Evolutionary conservation across 2,329 filamentous ascomycete genomes (phyloP), one percentile per base, ranked within the genome.

Genomic region (Diplodia intermedia): DNA sequence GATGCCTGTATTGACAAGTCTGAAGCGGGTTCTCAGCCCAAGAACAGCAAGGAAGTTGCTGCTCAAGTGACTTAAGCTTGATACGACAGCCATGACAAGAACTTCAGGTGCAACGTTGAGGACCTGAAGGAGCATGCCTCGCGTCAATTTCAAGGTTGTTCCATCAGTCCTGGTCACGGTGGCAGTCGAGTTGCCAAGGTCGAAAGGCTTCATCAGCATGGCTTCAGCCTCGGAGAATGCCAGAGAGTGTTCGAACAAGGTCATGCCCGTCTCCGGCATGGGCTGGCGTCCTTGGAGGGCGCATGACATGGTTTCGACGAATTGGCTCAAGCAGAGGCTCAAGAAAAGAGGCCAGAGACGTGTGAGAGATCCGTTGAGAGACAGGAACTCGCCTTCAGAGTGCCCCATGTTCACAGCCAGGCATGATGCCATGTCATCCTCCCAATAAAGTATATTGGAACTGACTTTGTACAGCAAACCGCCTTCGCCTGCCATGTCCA

Each of bases 181-280:
- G 53, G 74, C 76, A 11, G 66, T 68, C 23, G 66, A 67, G 11
- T 23, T 47, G 0, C 90, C 88, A 78, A 93, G 88, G 14, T 90
- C 90, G 15, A 97, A 86, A 62, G 93, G 91, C 71, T 90, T 91
- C 73, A 89, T 90, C 55, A 97, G 89, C 71, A 94, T 91, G 36
- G 92, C 90, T 77, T 99, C 95, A 9, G 94, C 94, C 79, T 99
- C 95, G 12, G 94, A 93, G 80, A 98, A 99, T 2, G 94, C 94
- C 9, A 99, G 84, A 0, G 94, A 97, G 75, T 97, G 94, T 77
- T 99, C 95, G 74, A 98, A 97, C 2, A 97, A 86, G 0, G 94
- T 97, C 92, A 98, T 97, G 20, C 93, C 94, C 1, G 93, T 96
- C 80, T 98, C 95, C 0, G 92, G 90, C 70, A 91, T 88, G 0